Evolutionary conservation across 805 yeast species (phyloP).

Genomic region (Cyberlindnera americana): DNA sequence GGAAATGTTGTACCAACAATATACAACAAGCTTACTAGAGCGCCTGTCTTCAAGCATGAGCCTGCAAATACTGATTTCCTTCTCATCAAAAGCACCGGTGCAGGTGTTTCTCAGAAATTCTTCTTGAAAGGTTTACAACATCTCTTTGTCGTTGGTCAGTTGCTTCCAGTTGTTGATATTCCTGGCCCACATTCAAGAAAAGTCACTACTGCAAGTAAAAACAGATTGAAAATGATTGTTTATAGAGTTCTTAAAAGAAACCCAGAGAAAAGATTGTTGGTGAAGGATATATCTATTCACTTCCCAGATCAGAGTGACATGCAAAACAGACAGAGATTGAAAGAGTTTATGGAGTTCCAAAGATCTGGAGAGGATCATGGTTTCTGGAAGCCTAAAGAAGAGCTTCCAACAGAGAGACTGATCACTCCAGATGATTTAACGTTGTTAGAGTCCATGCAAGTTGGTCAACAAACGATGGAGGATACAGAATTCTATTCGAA

Average conservation of each 20-base stretch:
- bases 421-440: conserved; percentile 90
- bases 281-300: conserved; percentile 84
- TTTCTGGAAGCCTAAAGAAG: conserved; percentile 83
- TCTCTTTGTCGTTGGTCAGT: conserved; percentile 85
- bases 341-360: conserved; percentile 97
- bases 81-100: conserved; percentile 74
- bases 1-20: conserved; percentile 93
- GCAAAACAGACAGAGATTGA: conserved; percentile 92
- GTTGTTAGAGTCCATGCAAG: conserved; percentile 86
- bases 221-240: conserved; percentile 89
- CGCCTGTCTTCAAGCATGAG: conserved; percentile 91
- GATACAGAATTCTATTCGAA: conserved; percentile 63
- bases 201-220: conserved; percentile 89
- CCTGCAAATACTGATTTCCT: conserved; percentile 75
- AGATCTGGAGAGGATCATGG: conserved; percentile 93
- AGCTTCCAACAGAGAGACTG: conserved; percentile 72
- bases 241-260: conserved; percentile 78
- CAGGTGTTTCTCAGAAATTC: conserved; percentile 62
- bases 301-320: conserved; percentile 97
- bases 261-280: conserved; percentile 70
- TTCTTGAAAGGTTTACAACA: conserved; percentile 67
- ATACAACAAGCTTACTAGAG: conserved; percentile 86
- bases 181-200: conserved; percentile 98
- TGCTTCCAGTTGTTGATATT: conserved; percentile 87
- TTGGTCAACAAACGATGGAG: conserved; percentile 83